Evolutionary conservation across 345 rosid genomes (phyloP).

Genomic region (Gossypium raimondii): DNA sequence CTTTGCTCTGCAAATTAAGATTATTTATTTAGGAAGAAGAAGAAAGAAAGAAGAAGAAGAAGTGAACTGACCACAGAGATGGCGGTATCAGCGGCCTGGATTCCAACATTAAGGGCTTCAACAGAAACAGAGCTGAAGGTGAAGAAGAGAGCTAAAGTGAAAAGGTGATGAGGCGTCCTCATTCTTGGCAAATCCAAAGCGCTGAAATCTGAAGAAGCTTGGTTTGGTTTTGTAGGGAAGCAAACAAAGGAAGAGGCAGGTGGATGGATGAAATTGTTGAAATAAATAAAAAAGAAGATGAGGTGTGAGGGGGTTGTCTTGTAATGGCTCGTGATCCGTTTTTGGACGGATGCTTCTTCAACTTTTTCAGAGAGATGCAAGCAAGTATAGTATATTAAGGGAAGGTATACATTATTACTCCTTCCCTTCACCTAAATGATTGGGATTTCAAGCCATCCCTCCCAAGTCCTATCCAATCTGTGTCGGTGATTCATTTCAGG

Average conservation of each 20-base stretch:
- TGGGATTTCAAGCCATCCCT: too few species aligned
- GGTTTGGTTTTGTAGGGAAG: neutral
- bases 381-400: neutral
- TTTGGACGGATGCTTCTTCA: slow-evolving; percentile 2
- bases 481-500: too few species aligned
- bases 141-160: neutral
- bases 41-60: neutral
- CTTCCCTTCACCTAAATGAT: too few species aligned
- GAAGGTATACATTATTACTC: neutral
- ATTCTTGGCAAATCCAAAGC: slow-evolving; percentile 2
- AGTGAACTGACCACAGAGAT: slow-evolving; percentile 47
- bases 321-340: neutral
- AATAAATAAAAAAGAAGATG: neutral
- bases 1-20: slow-evolving; percentile 44
- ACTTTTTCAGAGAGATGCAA: neutral
- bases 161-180: neutral
- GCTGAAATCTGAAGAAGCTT: slow-evolving; percentile 6
- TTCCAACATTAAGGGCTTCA: slow-evolving; percentile 62
- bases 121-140: slow-evolving; percentile 24
- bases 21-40: neutral
- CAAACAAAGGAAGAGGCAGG: too few species aligned
- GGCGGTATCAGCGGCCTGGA: slow-evolving; percentile 44
- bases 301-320: neutral
- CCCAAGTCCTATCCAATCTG: too few species aligned
- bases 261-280: too few species aligned